phyloP scores from a whole-genome alignment of 108 stramenopile species.

The Fragilaria radians region DNA sequence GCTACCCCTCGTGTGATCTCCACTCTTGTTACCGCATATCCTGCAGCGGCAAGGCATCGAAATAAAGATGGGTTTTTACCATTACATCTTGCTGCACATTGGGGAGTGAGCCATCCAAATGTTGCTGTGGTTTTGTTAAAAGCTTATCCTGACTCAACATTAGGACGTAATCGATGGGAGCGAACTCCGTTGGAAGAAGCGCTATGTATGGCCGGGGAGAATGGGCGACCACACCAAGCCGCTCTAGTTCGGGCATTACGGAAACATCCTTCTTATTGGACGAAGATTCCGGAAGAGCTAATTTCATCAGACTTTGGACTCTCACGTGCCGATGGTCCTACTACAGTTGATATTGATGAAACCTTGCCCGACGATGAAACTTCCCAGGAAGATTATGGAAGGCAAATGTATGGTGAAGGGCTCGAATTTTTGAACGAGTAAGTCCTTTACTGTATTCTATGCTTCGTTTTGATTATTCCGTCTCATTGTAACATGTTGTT shows the following conservation, averaged over 20 bases:
- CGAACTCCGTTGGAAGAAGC: conserved; percentile 86
- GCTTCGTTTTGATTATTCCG: too few relatives aligned
- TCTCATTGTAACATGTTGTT: too few relatives aligned
- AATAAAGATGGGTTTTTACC: conserved; percentile 81
- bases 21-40: conserved; percentile 65
- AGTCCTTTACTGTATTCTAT: too few relatives aligned
- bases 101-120: conserved; percentile 78
- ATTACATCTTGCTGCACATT: conserved; percentile 73
- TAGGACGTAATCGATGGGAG: conserved; percentile 84
- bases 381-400: conserved; percentile 12
- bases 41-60: conserved; percentile 75
- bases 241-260: conserved; percentile 68
- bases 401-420: too few relatives aligned
- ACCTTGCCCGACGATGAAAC: conserved; percentile 22
- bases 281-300: conserved; percentile 34
- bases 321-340: conserved; percentile 2
- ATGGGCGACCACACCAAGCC: conserved; percentile 80
- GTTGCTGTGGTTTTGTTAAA: conserved; percentile 59
- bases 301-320: conserved; percentile 31
- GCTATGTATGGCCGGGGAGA: conserved; percentile 84
- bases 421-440: too few relatives aligned
- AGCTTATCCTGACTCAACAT: conserved; percentile 79
- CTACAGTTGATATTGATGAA: conserved; percentile 43
- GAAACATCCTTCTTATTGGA: conserved; percentile 84
- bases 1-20: conserved; percentile 65